phyloP scores from a whole-genome alignment of 306 rosid genomes.

The Glycine tomentella region DNA sequence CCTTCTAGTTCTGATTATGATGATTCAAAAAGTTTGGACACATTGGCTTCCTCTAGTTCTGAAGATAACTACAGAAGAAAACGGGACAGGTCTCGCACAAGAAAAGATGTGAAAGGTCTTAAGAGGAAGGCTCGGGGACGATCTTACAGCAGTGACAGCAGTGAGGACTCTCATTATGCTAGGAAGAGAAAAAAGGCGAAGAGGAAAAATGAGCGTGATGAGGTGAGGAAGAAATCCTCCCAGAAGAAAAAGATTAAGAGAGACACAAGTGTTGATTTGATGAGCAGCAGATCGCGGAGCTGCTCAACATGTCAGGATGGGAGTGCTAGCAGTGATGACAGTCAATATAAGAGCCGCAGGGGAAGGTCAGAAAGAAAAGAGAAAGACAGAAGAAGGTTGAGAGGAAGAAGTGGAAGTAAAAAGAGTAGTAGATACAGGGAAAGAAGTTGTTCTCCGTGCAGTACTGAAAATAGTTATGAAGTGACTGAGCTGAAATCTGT shows the following conservation, averaged over 20 bases:
- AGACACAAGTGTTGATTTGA: constrained; percentile 56
- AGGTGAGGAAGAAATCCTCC: constrained; percentile 54
- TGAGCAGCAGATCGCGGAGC: constrained; percentile 56
- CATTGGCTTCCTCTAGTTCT: constrained; percentile 59
- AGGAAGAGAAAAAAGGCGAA: constrained; percentile 68
- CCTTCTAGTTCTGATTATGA: constrained; percentile 56
- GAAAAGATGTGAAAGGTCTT: constrained; percentile 57
- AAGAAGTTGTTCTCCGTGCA: constrained; percentile 61
- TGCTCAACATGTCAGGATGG: constrained; percentile 61
- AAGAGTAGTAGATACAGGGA: constrained; percentile 63
- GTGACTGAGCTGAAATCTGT: constrained; percentile 49
- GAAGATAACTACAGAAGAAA: constrained; percentile 61
- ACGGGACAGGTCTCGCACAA: constrained; percentile 57
- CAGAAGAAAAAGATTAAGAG: constrained; percentile 68
- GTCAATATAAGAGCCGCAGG: constrained; percentile 48
- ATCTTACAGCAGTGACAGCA: constrained; percentile 57
- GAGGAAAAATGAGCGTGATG: constrained; percentile 54
- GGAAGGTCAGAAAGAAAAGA: constrained; percentile 60
- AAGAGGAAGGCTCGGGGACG: constrained; percentile 64
- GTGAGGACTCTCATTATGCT: constrained; percentile 54
- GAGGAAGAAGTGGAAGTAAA: constrained; percentile 52
- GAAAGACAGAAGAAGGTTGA: constrained; percentile 49
- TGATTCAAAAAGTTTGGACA: constrained; percentile 57
- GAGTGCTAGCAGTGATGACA: constrained; percentile 52
- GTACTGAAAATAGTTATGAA: constrained; percentile 56